These are phyloP conservation scores for Exophiala sp. DNA, from an alignment of 2,329 filamentous ascomycete species.

Conservation along the genomic window DNA sequence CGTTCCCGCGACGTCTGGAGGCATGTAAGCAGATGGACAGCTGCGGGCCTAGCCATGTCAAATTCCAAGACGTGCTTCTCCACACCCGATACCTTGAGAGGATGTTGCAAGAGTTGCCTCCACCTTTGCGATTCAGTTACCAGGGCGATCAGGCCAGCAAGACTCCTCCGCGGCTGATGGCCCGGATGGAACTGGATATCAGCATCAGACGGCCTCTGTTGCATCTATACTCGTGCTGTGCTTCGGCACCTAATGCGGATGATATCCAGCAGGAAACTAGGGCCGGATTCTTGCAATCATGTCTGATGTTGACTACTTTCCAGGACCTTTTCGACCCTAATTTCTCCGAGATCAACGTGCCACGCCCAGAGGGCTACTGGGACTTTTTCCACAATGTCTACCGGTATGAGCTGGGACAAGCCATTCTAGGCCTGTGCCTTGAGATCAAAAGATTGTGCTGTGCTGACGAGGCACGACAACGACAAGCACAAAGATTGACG, in stretches of 20 bases:
- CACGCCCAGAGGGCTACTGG: conserved; percentile 27
- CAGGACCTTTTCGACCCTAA: conserved; percentile 34
- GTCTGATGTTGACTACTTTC: conserved; percentile 29
- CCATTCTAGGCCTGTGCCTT: conserved; percentile 22
- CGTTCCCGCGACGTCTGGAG: conserved; percentile 21
- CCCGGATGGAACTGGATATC: conserved; percentile 31
- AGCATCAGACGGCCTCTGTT: conserved; percentile 32
- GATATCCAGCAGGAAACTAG: conserved; percentile 27
- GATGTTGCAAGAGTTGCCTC: conserved; percentile 23
- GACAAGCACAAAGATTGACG: background rate
- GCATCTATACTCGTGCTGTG: conserved; percentile 30
- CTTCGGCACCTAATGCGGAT: conserved; percentile 15
- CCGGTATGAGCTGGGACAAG: conserved; percentile 21
- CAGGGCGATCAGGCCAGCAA: conserved; percentile 22
- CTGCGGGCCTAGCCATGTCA: conserved; percentile 8
- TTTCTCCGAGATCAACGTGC: conserved; percentile 29
- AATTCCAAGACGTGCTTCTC: conserved; percentile 19
- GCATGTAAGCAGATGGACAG: conserved; percentile 22
- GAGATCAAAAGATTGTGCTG: conserved; percentile 20
- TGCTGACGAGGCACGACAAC: background rate
- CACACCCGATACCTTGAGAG: conserved; percentile 25
- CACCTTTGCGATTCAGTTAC: conserved; percentile 23
- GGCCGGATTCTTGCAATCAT: conserved; percentile 29
- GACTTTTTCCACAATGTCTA: conserved; percentile 28
- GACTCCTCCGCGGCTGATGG: conserved; percentile 25